Base-by-base conservation (phyloP, 2,329 filamentous ascomycete species). In the Atkinsonella hypoxylon region DNA sequence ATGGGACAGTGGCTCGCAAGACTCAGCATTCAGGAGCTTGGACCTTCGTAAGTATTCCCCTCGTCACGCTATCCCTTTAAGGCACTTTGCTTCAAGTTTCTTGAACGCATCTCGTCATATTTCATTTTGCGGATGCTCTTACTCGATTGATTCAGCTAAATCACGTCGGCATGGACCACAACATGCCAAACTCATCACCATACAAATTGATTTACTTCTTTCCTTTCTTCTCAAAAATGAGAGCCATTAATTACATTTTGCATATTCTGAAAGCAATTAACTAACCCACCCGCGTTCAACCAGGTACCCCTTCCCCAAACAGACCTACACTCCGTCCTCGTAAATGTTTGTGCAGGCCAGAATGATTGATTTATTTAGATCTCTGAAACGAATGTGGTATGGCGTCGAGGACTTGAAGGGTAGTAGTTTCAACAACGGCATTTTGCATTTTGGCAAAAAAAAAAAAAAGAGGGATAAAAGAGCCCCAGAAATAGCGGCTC, bases 1-100 rank as follows among this genome's bases (percentile, higher is more conserved):
- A 87, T 93, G 79, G 93, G 93, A 57, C 90, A 96, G 72, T 98
- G 93, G 93, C 80, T 98, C 58, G 93, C 93, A 47, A 85, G 85
- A 64, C 76, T 95, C 63, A 93, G 89, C 77, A 91, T 98, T 68
- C 84, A 91, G 74, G 90, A 97, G 73, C 76, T 96, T 61, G 93
- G 93, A 62, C 90, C 91, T 71, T 93, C 89, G 85, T 97, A 85
- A 78, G 87, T 86, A 57, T n/a, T 50, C 57, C 15, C 10, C 43
- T 18, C 31, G 2, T 20, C 40, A 31, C 6, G 15, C 46, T 18
- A 49, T 32, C 44, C 52, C 51, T 32, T 32, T 49, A n/a, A 8
- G 31, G 26, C 45, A 40, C 30, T 51, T 36, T 13, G 17, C 11
- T 41, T 47, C 50, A 31, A 31, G 13, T 26, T 49, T 12, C 4